phyloP scores from a whole-genome alignment of 202 grass and related monocot genomes.

The Saccharum hybrid region DNA sequence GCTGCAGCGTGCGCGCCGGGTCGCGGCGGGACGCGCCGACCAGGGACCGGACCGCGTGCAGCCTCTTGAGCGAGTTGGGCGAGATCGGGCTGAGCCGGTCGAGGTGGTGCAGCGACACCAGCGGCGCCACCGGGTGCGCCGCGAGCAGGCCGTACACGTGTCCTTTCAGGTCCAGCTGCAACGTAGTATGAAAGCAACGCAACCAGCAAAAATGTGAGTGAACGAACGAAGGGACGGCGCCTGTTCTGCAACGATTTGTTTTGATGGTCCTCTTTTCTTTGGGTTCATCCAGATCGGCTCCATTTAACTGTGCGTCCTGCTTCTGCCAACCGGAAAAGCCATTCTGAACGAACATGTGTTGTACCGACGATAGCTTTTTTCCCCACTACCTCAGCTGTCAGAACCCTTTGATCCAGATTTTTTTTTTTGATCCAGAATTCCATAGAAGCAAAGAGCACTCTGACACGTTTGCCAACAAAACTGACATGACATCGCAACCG shows the following conservation, averaged over 20 bases:
- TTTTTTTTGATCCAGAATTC: too few species aligned
- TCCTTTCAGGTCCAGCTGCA: constrained; percentile 60
- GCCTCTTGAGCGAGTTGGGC: constrained; percentile 20
- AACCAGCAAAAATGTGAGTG: background rate
- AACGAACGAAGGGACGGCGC: background rate
- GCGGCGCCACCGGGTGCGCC: constrained; percentile 68
- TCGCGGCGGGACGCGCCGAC: too few species aligned
- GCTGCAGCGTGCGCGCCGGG: too few species aligned
- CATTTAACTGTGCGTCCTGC: background rate
- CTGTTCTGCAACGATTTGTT: background rate
- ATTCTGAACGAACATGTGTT: background rate
- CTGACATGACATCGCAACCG: constrained; percentile 5
- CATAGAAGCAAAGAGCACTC: background rate
- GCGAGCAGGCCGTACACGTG: constrained; percentile 66
- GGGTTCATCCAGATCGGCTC: background rate
- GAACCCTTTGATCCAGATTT: background rate
- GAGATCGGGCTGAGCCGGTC: constrained; percentile 57
- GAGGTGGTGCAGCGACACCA: constrained; percentile 80
- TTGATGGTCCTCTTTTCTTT: background rate
- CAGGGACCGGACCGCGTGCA: constrained; percentile 20
- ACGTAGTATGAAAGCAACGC: background rate
- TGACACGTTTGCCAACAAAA: constrained; percentile 21
- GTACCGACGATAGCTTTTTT: background rate
- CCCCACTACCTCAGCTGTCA: background rate
- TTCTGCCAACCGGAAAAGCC: background rate